Percentiles rank a stretch among this genome's conserved stretches.
Evolutionary conservation across 129 eudicot genomes (phyloP).

Genomic region (Logfia minima): DNA sequence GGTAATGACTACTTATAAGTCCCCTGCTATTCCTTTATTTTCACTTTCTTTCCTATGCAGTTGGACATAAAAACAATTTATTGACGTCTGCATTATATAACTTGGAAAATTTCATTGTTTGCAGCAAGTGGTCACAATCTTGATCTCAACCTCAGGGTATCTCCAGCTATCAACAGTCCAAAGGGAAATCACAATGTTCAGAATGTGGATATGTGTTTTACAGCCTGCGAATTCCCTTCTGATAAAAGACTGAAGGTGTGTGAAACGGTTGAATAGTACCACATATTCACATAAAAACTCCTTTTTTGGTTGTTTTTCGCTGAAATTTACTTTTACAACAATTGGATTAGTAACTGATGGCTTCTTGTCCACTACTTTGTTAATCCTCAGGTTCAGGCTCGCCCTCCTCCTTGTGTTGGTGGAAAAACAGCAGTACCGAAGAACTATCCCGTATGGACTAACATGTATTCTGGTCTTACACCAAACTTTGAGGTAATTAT

Average conservation of each 20-base stretch:
- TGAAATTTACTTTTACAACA: too few relatives aligned
- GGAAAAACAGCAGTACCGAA: constrained; percentile 41
- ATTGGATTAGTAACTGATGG: constrained; percentile 15
- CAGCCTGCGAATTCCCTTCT: constrained; percentile 39
- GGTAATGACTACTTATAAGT: constrained; percentile 36
- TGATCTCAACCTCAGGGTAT: constrained; percentile 78
- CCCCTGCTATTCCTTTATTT: background rate
- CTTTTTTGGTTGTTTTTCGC: too few relatives aligned
- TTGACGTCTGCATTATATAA: background rate
- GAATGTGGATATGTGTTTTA: constrained; percentile 39
- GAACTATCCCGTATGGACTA: constrained; percentile 42
- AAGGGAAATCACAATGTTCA: constrained; percentile 36
- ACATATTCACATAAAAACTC: too few relatives aligned
- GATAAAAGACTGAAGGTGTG: constrained; percentile 61
- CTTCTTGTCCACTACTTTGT: background rate
- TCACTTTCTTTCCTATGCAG: background rate
- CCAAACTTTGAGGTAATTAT: constrained; percentile 53
- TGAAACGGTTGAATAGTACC: background rate
- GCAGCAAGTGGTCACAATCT: constrained; percentile 61
- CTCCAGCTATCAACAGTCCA: constrained; percentile 48
- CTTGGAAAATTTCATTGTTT: constrained; percentile 2
- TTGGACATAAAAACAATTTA: background rate
- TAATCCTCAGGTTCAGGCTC: constrained; percentile 45
- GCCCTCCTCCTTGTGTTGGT: constrained; percentile 28
- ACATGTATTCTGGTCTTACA: constrained; percentile 48